phyloP scores from a whole-genome alignment of 2,329 filamentous ascomycete species.

The Fusarium caatingaense region DNA sequence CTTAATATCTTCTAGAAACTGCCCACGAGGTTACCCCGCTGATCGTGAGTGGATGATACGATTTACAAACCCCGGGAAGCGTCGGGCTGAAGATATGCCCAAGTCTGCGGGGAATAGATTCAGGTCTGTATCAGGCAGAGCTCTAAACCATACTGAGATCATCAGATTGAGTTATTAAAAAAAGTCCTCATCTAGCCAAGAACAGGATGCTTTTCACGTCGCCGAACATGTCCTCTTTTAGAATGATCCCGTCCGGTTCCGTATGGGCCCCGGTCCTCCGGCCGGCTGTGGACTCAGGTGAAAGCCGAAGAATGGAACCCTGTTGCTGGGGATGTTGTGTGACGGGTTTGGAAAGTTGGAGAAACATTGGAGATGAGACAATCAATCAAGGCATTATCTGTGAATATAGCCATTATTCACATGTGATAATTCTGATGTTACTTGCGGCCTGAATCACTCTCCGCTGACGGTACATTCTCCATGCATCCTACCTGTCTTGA shows the following conservation, averaged over 20 bases:
- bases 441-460: not conserved
- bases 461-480: too few relatives aligned
- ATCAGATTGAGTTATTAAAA: not conserved
- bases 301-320: conserved; percentile 31
- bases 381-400: conserved; percentile 12
- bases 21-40: conserved; percentile 43
- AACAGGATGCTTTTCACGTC: conserved; percentile 4
- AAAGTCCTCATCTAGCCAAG: not conserved
- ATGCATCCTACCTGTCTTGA: too few relatives aligned
- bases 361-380: conserved; percentile 21
- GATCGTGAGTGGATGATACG: conserved; percentile 43
- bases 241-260: conserved; percentile 26
- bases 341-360: conserved; percentile 33
- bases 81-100: conserved; percentile 22
- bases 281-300: conserved; percentile 35
- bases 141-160: too few relatives aligned
- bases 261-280: conserved; percentile 31
- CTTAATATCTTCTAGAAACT: not conserved
- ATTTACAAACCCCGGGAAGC: conserved; percentile 17
- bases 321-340: conserved; percentile 27
- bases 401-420: not conserved
- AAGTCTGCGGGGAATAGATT: conserved; percentile 23
- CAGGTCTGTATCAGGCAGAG: not conserved
- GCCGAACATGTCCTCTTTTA: conserved; percentile 39
- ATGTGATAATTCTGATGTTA: not conserved